These are phyloP conservation scores for Geotrichum bryndzae DNA, from an alignment of 1,139 yeast genomes.

Conservation along the genomic window DNA sequence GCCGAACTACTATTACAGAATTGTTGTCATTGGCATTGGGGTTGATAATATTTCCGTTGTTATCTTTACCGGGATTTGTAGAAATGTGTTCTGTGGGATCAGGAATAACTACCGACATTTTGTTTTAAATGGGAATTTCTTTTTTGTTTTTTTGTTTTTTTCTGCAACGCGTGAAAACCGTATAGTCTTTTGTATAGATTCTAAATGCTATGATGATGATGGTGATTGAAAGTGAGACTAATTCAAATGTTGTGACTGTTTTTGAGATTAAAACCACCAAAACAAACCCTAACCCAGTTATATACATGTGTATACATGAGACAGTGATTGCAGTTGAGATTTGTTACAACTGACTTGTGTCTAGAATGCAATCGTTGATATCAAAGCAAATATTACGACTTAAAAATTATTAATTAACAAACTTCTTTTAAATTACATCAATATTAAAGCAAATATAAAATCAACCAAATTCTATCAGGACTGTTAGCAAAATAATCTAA, in stretches of 20 bases:
- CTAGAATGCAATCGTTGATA: too few relatives aligned
- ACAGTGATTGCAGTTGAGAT: too few relatives aligned
- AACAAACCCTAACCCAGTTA: too few relatives aligned
- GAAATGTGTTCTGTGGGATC: background rate
- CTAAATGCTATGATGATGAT: background rate
- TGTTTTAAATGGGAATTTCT: background rate
- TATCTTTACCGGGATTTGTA: background rate
- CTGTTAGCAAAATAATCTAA: background rate
- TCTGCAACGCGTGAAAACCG: too few relatives aligned
- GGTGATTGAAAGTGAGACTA: background rate
- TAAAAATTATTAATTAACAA: background rate
- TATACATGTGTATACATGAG: too few relatives aligned
- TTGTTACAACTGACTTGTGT: too few relatives aligned
- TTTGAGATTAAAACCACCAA: background rate
- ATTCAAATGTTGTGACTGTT: background rate
- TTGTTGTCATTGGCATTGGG: background rate
- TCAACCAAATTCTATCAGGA: background rate
- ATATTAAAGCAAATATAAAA: background rate
- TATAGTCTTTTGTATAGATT: too few relatives aligned
- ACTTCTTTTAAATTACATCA: background rate
- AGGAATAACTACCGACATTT: background rate
- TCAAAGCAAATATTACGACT: too few relatives aligned
- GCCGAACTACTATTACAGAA: background rate
- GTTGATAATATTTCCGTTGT: background rate
- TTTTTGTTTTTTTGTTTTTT: background rate